These are phyloP conservation scores for Phascolomyces articulosus DNA, from an alignment of 371 early-diverging fungal species.

Conservation along the genomic window DNA sequence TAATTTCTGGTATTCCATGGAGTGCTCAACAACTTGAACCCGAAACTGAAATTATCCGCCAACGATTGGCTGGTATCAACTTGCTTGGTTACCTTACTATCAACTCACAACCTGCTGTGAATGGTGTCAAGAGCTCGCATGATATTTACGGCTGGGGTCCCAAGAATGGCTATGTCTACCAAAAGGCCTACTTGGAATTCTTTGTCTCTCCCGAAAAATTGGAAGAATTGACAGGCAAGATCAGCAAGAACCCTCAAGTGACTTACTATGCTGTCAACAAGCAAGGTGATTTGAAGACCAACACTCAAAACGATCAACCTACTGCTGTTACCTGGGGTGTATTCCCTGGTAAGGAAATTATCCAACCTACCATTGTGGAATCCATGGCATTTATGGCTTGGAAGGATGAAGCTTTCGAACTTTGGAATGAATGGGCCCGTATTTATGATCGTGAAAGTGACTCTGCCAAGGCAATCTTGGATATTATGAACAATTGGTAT, in stretches of 20 bases:
- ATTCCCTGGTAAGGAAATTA: conserved; percentile 96
- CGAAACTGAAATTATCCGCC: conserved; percentile 82
- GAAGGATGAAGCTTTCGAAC: conserved; percentile 96
- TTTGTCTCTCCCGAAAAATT: conserved; percentile 81
- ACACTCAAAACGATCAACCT: conserved; percentile 81
- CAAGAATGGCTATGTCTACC: conserved; percentile 94
- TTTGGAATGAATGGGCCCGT: conserved; percentile 92
- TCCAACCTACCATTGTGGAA: conserved; percentile 97
- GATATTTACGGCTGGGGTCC: conserved; percentile 95
- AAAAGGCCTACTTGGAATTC: conserved; percentile 97
- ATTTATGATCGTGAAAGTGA: conserved; percentile 70
- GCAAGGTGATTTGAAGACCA: conserved; percentile 85
- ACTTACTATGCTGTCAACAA: conserved; percentile 94
- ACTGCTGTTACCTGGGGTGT: conserved; percentile 99
- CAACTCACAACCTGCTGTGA: conserved; percentile 96
- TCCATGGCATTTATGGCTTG: conserved; percentile 92
- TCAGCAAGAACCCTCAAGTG: conserved; percentile 68
- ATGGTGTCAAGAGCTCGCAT: conserved; percentile 85
- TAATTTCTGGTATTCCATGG: conserved; percentile 89
- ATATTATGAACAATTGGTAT: conserved; percentile 83
- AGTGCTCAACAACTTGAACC: conserved; percentile 82
- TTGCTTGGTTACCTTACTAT: conserved; percentile 88
- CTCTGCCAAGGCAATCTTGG: conserved; percentile 64
- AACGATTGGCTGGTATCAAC: conserved; percentile 76
- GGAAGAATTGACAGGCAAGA: conserved; percentile 67